Evolutionary conservation across 176 grass and related monocot genomes (phyloP).

Genomic region (Triticum monococcum): DNA sequence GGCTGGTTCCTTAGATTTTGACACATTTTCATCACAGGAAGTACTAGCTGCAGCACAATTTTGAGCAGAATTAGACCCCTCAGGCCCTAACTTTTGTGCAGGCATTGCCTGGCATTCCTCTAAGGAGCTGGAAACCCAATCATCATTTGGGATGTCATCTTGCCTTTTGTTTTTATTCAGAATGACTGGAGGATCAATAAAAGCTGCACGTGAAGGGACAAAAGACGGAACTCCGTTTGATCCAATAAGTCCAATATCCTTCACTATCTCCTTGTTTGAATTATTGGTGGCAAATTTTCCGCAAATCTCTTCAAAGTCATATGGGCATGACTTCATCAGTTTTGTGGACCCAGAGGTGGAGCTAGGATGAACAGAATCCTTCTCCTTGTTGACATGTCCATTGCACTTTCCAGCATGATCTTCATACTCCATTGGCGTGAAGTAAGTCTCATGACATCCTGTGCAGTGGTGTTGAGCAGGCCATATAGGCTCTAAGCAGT

Average conservation of each 20-base stretch:
- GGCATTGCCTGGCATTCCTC: conserved; percentile 39
- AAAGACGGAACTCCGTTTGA: conserved; percentile 77
- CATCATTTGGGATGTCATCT: conserved; percentile 31
- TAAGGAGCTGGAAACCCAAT: conserved; percentile 38
- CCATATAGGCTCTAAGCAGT: conserved; percentile 85
- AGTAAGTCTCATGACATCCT: conserved; percentile 78
- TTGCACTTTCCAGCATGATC: conserved; percentile 72
- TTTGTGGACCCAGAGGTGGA: conserved; percentile 28
- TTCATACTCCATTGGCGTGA: conserved; percentile 54
- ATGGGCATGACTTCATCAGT: conserved; percentile 57
- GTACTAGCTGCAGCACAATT: conserved; percentile 29
- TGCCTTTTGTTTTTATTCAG: conserved; percentile 41
- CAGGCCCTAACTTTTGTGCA: conserved; percentile 22
- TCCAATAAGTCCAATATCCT: conserved; percentile 77
- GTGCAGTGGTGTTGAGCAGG: conserved; percentile 76
- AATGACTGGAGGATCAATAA: conserved; percentile 56
- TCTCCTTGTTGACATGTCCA: conserved; percentile 41
- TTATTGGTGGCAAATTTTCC: conserved; percentile 68
- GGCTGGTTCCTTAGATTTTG: conserved; percentile 40
- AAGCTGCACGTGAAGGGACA: conserved; percentile 54
- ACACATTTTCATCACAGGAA: conserved; percentile 35
- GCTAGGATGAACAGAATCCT: conserved; percentile 26
- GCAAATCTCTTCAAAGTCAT: conserved; percentile 75
- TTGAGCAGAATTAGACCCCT: conserved; percentile 38
- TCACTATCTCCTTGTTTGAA: conserved; percentile 75